Conservation (phyloP, 177 flowering plant species). For the Vitis hybrid region DNA sequence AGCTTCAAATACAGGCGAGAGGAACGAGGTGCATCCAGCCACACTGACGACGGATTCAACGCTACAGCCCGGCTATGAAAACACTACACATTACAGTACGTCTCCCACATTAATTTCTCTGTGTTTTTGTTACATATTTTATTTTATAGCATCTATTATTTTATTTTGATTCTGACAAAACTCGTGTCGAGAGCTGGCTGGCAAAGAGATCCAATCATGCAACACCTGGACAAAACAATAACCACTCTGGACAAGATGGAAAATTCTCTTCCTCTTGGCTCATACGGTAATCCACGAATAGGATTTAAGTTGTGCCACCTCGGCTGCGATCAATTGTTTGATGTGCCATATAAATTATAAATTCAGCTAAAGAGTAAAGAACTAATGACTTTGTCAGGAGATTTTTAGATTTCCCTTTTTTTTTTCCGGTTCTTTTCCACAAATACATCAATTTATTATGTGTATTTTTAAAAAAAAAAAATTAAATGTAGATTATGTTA, state of each 20-base stretch:
- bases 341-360: too few species aligned
- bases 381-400: too few species aligned
- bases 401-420: too few species aligned
- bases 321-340: too few species aligned
- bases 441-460: too few species aligned
- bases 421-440: too few species aligned
- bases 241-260: neutral
- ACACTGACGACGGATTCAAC: neutral
- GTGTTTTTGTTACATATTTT: neutral
- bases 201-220: neutral
- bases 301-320: too few species aligned
- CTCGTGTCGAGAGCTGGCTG: neutral
- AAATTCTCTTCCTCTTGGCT: neutral
- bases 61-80: neutral
- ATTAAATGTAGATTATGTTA: too few species aligned
- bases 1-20: too few species aligned
- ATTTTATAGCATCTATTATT: neutral
- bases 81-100: neutral
- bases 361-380: too few species aligned
- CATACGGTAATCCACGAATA: neutral
- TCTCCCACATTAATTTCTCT: neutral
- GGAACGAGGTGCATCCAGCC: conserved; percentile 1
- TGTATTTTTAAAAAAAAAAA: too few species aligned
- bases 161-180: neutral
- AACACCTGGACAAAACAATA: neutral